phyloP scores from a whole-genome alignment of 2,329 filamentous ascomycete species.

The Paecilomyces fulvus region DNA sequence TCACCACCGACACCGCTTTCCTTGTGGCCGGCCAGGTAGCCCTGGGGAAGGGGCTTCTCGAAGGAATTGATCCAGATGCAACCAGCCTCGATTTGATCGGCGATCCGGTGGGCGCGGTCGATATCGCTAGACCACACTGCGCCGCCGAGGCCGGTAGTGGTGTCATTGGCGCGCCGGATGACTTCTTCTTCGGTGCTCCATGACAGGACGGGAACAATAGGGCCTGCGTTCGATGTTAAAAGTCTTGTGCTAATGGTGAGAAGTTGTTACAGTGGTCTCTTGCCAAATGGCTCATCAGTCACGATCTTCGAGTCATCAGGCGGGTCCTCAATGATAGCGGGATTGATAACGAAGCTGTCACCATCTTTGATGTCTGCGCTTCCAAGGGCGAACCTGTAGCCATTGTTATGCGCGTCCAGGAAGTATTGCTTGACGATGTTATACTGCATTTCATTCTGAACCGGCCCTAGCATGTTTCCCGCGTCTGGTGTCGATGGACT shows the following conservation, averaged over 20 bases:
- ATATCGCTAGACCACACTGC: slow-evolving; percentile 40
- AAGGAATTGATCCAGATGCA: slow-evolving; percentile 32
- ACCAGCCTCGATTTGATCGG: slow-evolving; percentile 35
- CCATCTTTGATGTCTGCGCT: slow-evolving; percentile 29
- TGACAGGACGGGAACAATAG: slow-evolving; percentile 52
- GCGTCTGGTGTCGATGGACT: slow-evolving; percentile 20
- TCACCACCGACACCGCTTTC: slow-evolving; percentile 23
- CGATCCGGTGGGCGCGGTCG: slow-evolving; percentile 34
- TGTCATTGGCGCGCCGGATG: slow-evolving; percentile 33
- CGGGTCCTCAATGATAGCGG: slow-evolving; percentile 48
- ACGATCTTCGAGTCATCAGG: slow-evolving; percentile 46
- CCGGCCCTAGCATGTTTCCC: slow-evolving; percentile 47
- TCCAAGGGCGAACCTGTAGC: slow-evolving; percentile 43
- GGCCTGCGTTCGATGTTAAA: slow-evolving; percentile 26
- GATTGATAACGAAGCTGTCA: slow-evolving; percentile 47
- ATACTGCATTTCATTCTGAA: slow-evolving; percentile 55
- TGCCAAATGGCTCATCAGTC: slow-evolving; percentile 49
- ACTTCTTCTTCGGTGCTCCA: slow-evolving; percentile 46
- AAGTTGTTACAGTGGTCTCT: neutral
- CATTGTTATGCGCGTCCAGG: slow-evolving; percentile 45
- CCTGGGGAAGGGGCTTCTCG: slow-evolving; percentile 11
- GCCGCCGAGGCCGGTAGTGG: slow-evolving; percentile 38
- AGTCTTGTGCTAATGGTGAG: neutral
- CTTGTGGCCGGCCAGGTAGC: slow-evolving; percentile 18
- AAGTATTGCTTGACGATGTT: slow-evolving; percentile 48